phyloP scores from a whole-genome alignment of 371 early-diverging fungal genomes.

The Massospora cicadina region DNA sequence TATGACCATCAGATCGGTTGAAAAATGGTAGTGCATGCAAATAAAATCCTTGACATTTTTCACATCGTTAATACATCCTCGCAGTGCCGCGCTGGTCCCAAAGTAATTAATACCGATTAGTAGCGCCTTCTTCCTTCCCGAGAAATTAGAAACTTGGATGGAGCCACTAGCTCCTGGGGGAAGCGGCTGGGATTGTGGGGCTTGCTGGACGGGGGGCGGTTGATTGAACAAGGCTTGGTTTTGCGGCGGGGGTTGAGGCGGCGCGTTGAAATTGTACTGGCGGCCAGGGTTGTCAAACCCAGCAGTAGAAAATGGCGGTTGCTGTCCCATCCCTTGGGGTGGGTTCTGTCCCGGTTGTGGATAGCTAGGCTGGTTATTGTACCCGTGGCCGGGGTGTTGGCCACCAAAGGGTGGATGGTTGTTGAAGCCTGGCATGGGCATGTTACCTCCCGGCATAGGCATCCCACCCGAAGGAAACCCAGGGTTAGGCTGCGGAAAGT shows the following conservation, averaged over 20 bases:
- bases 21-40: conserved; percentile 36
- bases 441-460: not conserved
- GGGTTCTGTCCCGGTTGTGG: not conserved
- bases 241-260: conserved; percentile 6
- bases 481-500: no score
- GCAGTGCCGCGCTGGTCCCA: conserved; percentile 38
- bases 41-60: conserved; percentile 60
- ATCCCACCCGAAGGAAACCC: not conserved
- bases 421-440: not conserved
- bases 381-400: not conserved
- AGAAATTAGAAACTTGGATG: conserved; percentile 35
- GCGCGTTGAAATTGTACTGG: not conserved
- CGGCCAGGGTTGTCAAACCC: not conserved
- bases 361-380: not conserved
- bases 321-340: not conserved
- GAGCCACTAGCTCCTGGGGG: not conserved
- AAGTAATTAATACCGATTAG: conserved; percentile 87
- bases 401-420: not conserved
- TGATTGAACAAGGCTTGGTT: not conserved
- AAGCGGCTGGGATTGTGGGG: not conserved
- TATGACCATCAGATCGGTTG: conserved; percentile 48
- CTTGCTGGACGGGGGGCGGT: not conserved
- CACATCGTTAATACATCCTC: conserved; percentile 86
- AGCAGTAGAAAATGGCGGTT: not conserved
- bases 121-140: conserved; percentile 61